Conservation (phyloP, 768 basidiomycete species). For the Paxillus rubicundulus region DNA sequence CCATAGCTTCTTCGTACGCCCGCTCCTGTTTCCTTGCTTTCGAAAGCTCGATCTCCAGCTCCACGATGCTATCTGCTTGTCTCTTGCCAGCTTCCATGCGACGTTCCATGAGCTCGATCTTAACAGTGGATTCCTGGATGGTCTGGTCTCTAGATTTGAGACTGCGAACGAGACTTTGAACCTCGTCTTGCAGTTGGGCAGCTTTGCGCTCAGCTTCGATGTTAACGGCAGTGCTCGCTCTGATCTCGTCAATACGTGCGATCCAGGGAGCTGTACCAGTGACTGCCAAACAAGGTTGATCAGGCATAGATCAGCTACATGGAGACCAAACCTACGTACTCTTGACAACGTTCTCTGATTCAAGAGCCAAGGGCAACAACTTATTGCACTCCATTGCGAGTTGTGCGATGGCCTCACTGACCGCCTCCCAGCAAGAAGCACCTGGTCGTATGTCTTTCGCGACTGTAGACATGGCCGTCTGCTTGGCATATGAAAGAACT, state of each 20-base stretch:
- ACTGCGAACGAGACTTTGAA: conserved; percentile 81
- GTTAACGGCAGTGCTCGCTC: conserved; percentile 78
- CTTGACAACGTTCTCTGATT: conserved; percentile 74
- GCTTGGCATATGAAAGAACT: conserved; percentile 67
- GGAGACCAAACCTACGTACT: conserved; percentile 44
- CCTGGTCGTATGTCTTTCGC: conserved; percentile 67
- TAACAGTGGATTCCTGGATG: conserved; percentile 85
- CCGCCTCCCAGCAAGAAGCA: conserved; percentile 72
- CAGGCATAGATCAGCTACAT: not conserved
- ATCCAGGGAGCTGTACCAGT: conserved; percentile 84
- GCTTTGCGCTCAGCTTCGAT: conserved; percentile 91
- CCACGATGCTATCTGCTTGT: conserved; percentile 78
- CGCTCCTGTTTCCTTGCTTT: conserved; percentile 87
- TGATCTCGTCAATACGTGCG: conserved; percentile 76
- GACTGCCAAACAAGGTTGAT: conserved; percentile 40
- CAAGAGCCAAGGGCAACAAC: conserved; percentile 68
- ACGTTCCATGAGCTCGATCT: conserved; percentile 94
- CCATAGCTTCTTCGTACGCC: conserved; percentile 90
- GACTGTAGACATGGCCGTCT: conserved; percentile 69
- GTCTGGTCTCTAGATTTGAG: conserved; percentile 87
- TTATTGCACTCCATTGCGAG: conserved; percentile 70
- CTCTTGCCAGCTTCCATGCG: conserved; percentile 89
- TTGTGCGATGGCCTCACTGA: conserved; percentile 64
- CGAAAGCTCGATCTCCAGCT: conserved; percentile 75
- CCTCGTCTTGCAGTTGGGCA: conserved; percentile 81